Base-by-base conservation (phyloP, 441 rosid genomes). In the Gossypium armourianum region DNA sequence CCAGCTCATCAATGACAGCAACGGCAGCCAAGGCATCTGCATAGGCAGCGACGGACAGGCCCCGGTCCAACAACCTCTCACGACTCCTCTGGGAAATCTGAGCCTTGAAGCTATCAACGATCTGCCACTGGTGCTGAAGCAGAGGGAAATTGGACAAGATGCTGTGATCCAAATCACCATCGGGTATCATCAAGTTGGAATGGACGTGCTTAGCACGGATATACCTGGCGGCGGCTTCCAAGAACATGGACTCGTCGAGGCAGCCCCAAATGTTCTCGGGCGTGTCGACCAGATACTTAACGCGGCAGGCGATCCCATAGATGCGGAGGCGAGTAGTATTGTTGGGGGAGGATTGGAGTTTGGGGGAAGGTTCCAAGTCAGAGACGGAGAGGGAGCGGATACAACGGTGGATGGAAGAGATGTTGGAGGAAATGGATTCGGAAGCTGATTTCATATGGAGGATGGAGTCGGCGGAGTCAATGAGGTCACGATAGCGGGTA, bases 191-290 rank as follows among this genome's bases (percentile, higher is more conserved):
- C 68, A 86, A 71, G 58, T 79, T 82, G 70, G 70, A 75, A 70
- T 93, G 95, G 43, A 93, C 98, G 74, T 89, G 95, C 84, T 88
- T 88, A 56, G 97, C 96, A 71, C 96, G 96, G 69, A 85, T 76
- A 74, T 89, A 91, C 83, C 98, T 82, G 16, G 85, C 86, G 0
- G 97, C 96, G n/a, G 97, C 91, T 70, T 93, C 97, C 24, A 93
- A 75, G 74, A 91, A 90, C 95, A 91, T 91, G 5, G 86, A 91
- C 77, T 90, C 99, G 40, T 94, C 99, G 53, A 94, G 86, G 82
- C 97, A 92, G 1, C 97, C 97, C 99, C 99, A 92, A 15, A 92
- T 94, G 70, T 92, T 94, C 85, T 94, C 99, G 8, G 97, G 97
- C 12, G 98, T 88, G 78, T 93, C 98, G 0, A 93, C 98, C 45